Conservation (phyloP, 768 basidiomycete species). For the Lactarius evosmus region DNA sequence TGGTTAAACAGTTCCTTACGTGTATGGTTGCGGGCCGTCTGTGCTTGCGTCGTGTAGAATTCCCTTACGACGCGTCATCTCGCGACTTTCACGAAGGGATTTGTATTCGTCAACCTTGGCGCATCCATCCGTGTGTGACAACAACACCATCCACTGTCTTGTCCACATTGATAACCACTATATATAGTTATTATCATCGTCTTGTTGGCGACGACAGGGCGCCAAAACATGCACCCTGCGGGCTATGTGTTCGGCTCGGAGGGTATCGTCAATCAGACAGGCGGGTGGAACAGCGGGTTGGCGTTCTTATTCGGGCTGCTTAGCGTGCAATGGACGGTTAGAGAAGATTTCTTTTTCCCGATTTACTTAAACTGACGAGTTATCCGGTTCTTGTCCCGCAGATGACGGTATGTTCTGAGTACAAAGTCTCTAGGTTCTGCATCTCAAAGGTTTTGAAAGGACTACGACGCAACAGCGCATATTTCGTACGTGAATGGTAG, state of each 20-base stretch:
- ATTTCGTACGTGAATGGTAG: constrained; percentile 55
- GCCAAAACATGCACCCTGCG: constrained; percentile 77
- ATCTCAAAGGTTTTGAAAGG: constrained; percentile 39
- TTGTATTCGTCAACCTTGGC: constrained; percentile 87
- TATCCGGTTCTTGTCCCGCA: constrained; percentile 33
- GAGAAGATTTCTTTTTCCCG: constrained; percentile 30
- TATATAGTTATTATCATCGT: constrained; percentile 75
- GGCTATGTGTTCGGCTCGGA: constrained; percentile 73
- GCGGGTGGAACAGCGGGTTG: constrained; percentile 74
- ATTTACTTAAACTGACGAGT: constrained; percentile 3
- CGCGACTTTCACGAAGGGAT: constrained; percentile 67
- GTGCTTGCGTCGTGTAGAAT: constrained; percentile 40
- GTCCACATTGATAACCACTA: neutral
- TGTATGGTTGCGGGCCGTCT: neutral
- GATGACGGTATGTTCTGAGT: constrained; percentile 51
- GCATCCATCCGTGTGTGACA: constrained; percentile 56
- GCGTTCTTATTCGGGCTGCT: constrained; percentile 83
- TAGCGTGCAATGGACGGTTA: constrained; percentile 83
- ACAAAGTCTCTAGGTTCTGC: neutral
- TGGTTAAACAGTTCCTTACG: neutral
- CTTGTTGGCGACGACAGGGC: constrained; percentile 68
- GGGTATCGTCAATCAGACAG: constrained; percentile 76
- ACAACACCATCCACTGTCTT: neutral
- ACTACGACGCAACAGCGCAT: constrained; percentile 79
- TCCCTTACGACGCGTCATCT: constrained; percentile 73